These are phyloP conservation scores for Backusella psychrophila DNA, from an alignment of 192 early-diverging fungal species.

Conservation along the genomic window DNA sequence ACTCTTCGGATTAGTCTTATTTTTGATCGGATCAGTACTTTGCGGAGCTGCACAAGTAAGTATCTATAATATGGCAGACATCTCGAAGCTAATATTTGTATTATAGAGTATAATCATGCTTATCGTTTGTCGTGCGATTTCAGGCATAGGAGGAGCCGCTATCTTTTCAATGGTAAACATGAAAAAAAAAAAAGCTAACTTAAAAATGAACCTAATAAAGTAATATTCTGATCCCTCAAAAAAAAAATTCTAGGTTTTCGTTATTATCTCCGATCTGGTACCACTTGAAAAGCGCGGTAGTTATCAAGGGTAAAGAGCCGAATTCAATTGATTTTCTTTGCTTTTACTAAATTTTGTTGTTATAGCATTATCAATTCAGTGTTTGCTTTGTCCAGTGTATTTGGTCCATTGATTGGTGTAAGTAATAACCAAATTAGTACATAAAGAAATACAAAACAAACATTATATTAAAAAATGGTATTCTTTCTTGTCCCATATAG, in stretches of 20 bases:
- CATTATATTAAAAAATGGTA: background rate
- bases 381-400: slow-evolving; percentile 36
- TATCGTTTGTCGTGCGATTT: slow-evolving; percentile 61
- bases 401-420: slow-evolving; percentile 41
- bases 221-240: background rate
- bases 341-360: background rate
- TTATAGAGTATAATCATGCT: slow-evolving; percentile 45
- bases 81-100: background rate
- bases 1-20: slow-evolving; percentile 70
- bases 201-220: background rate
- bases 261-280: slow-evolving; percentile 87
- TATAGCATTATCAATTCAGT: slow-evolving; percentile 35
- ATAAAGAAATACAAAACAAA: background rate
- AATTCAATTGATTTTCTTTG: slow-evolving; percentile 2
- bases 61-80: background rate
- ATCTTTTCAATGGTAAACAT: slow-evolving; percentile 50
- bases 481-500: slow-evolving; percentile 5
- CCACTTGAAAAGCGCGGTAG: slow-evolving; percentile 83
- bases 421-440: background rate
- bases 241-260: slow-evolving; percentile 45
- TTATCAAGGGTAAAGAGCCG: slow-evolving; percentile 33
- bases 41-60: slow-evolving; percentile 67
- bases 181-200: background rate
- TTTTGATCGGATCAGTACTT: slow-evolving; percentile 78
- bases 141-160: slow-evolving; percentile 63